Evolutionary conservation across 805 yeast species (phyloP), one percentile per base, ranked within the genome.

Genomic region (Suhomyces tanzawaensis): DNA sequence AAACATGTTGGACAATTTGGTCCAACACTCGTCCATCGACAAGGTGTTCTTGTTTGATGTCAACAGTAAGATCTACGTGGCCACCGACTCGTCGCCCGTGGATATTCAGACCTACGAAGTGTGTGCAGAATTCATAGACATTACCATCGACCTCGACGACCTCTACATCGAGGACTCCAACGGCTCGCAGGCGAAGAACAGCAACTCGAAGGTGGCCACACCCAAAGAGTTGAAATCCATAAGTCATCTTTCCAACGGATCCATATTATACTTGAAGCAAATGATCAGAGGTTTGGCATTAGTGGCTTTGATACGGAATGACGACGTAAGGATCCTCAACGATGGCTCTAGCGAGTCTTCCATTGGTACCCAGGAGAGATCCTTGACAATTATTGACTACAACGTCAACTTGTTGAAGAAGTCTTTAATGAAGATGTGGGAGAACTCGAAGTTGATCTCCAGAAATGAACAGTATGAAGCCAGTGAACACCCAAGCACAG

Each of bases 41-140:
- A 93, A 93, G 66, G 91, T 93, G 14, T 93, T 90, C 52, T 60
- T 93, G 40, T 91, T 93, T 53, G 99, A 93, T 57, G 79, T 91
- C 18, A 85, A 86, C 53, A 85, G 96, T 13, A 93, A 93, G 58
- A 86, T 93, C 15, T 93, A 91, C 57, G 89, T 91, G 34, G 96
- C 97, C 4, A 91, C 98, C 0, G 99, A 93, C 59, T 85, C 96
- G 0, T 81, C 90, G 2, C 97, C 98, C 0, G 96, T 91, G 27
- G 98, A 91, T 62, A 84, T 88, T 28, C 95, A 89, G 55, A 86
- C 95, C 0, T 93, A 93, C 58, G 97, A 93, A 58, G 95, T 91
- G 2, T 93, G 98, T 61, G 95, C 97, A 0, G 98, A 93, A 55
- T 93, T 93, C 55, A 91, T 93, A 32, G 98, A 93, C 59, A 93